Conservation (phyloP, 2,329 filamentous ascomycete species). For the Zalaria sp. region DNA sequence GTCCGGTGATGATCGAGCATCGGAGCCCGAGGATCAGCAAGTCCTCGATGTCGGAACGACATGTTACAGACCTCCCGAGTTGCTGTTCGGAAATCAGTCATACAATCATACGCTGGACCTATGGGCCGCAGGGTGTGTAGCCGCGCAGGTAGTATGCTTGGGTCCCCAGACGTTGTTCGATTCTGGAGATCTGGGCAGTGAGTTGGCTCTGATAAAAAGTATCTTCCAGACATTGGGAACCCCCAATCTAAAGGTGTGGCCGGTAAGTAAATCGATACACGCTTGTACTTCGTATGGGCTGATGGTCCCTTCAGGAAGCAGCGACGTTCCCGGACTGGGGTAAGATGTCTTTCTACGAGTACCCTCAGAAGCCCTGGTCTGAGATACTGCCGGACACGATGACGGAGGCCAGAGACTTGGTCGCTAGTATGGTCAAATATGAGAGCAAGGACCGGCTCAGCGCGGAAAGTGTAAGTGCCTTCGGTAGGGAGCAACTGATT, state of each 20-base stretch:
- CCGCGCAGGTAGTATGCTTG: constrained; percentile 56
- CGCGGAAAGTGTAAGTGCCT: constrained; percentile 31
- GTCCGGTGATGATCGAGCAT: constrained; percentile 43
- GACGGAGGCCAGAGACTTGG: constrained; percentile 46
- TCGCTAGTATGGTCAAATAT: constrained; percentile 56
- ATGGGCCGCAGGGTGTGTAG: constrained; percentile 76
- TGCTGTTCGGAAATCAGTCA: constrained; percentile 66
- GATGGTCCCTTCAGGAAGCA: constrained; percentile 38
- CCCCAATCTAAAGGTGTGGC: constrained; percentile 68
- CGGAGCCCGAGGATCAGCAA: constrained; percentile 55
- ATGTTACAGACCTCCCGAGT: constrained; percentile 77
- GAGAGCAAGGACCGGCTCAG: constrained; percentile 53
- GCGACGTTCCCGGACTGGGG: constrained; percentile 69
- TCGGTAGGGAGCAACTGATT: neutral
- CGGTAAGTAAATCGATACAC: constrained; percentile 35
- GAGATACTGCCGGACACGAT: constrained; percentile 51
- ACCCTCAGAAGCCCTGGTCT: constrained; percentile 54
- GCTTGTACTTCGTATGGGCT: constrained; percentile 1
- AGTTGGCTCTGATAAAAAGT: constrained; percentile 77
- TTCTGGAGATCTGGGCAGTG: constrained; percentile 79
- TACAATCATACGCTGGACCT: constrained; percentile 69
- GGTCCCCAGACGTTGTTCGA: constrained; percentile 58
- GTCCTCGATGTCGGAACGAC: constrained; percentile 90
- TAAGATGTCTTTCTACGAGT: constrained; percentile 66
- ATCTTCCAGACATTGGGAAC: constrained; percentile 89